Conservation (phyloP, 305 asterid species). For the Withania somnifera region DNA sequence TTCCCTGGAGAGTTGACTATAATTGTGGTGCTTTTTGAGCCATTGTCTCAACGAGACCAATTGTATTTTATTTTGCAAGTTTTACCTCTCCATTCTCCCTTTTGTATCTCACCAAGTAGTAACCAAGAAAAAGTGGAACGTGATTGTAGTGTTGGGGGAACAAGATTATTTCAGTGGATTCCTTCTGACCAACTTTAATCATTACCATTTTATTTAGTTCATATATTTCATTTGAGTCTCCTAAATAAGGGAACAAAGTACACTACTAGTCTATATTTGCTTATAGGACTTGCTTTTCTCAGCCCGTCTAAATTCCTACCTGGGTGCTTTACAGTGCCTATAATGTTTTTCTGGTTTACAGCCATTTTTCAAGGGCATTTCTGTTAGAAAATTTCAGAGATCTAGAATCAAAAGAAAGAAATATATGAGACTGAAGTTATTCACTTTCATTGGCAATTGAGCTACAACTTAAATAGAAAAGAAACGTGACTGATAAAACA, state of each 20-base stretch:
- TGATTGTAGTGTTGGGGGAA: not conserved
- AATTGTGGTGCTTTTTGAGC: constrained; percentile 10
- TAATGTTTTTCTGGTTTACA: not conserved
- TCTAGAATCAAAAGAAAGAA: too few species aligned
- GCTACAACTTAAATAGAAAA: too few species aligned
- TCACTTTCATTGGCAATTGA: too few species aligned
- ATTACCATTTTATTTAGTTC: not conserved
- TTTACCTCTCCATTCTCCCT: not conserved
- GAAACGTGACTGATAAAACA: too few species aligned
- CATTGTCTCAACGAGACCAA: constrained; percentile 4
- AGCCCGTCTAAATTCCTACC: not conserved
- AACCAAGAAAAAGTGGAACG: not conserved
- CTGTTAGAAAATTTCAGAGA: too few species aligned
- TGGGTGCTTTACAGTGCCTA: not conserved
- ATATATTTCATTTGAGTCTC: not conserved
- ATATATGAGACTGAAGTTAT: too few species aligned
- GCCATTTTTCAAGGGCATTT: not conserved
- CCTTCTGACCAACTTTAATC: not conserved
- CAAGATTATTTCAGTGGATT: not conserved
- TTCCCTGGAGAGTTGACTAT: constrained; percentile 8
- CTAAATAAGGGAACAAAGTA: not conserved
- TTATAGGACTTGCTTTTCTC: not conserved
- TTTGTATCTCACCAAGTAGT: not conserved
- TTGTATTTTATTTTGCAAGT: not conserved
- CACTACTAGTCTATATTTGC: not conserved